Evolutionary conservation across 2,329 filamentous ascomycete species (phyloP).

Genomic region (Triangularia verruculosa): DNA sequence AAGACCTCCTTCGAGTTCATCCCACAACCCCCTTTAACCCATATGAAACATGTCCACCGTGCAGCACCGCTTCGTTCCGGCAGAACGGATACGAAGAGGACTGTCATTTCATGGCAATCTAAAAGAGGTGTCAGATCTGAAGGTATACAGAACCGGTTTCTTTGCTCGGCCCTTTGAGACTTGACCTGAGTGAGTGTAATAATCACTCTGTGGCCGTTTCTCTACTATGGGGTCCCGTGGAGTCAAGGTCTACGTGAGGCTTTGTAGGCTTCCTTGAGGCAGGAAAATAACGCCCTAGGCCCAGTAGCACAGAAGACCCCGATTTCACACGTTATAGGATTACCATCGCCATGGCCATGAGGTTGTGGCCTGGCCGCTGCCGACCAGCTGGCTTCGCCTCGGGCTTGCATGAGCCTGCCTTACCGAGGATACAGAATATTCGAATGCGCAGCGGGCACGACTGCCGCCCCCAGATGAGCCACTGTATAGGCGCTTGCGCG

Average conservation of each 20-base stretch:
- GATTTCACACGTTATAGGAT: constrained; percentile 23
- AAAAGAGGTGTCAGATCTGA: not conserved
- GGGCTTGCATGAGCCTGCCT: constrained; percentile 12
- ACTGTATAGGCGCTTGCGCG: not conserved
- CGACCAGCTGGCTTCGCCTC: constrained; percentile 17
- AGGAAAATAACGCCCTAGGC: not conserved
- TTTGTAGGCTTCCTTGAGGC: not conserved
- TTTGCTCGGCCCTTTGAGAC: no score
- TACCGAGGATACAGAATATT: not conserved
- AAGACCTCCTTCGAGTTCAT: constrained; percentile 22
- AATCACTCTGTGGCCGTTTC: no score
- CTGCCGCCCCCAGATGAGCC: not conserved
- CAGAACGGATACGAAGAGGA: constrained; percentile 22
- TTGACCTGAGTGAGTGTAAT: no score
- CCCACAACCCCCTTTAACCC: constrained; percentile 26
- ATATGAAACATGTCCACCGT: constrained; percentile 28
- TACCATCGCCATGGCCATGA: constrained; percentile 2
- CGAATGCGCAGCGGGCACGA: not conserved
- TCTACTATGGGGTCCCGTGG: not conserved
- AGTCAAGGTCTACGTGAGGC: not conserved
- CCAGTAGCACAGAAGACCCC: not conserved
- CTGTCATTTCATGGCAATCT: not conserved
- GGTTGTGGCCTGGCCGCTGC: constrained; percentile 10
- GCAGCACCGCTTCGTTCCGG: constrained; percentile 28
- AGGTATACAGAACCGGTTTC: not conserved